Base-by-base conservation (phyloP, 2,329 filamentous ascomycete species). In the Fusarium armeniacum region DNA sequence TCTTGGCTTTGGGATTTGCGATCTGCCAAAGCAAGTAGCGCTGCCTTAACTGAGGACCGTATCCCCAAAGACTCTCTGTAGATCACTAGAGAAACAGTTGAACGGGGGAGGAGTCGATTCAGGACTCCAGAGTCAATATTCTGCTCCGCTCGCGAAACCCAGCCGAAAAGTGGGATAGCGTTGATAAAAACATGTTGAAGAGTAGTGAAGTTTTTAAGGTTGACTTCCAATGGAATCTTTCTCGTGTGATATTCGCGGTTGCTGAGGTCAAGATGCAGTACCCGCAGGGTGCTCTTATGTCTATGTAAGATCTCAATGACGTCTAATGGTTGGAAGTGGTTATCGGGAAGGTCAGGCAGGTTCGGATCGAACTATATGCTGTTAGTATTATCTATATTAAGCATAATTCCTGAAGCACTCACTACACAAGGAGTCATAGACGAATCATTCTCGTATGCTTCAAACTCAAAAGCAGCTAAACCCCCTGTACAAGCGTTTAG, bases 11-110 rank as follows among this genome's bases (percentile, higher is more conserved):
- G 36, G 3, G n/a, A 38, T 13, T 38, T 38, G 20, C 1, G 6
- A 38, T 38, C 36, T 20, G 36, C 36, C 5, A 20, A 38, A 6
- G n/a, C 36, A 7, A 38, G 2, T 2, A 38, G 36, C n/a, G n/a
- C 5, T 20, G 2, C n/a, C 3, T 38, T 13, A 20, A 20, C 11
- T 20, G 6, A 3, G 36, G 1, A n/a, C n/a, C 3, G 5, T 38
- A 0, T 12, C 0, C 6, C n/a, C n/a, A 38, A 13, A 7, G 6
- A 1, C n/a, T 38, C 36, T 13, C n/a, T 20, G n/a, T 38, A 7
- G 1, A 38, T 4, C 36, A 20, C 36, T 20, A 38, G n/a, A 20
- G 36, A 38, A 12, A 38, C 11, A 4, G 12, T 38, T 20, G 36
- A 20, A 20, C 6, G 36, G n/a, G 36, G 36, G 5, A 38, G 36